phyloP scores from a whole-genome alignment of 805 yeast species.

The Yamadazyma olivae region DNA sequence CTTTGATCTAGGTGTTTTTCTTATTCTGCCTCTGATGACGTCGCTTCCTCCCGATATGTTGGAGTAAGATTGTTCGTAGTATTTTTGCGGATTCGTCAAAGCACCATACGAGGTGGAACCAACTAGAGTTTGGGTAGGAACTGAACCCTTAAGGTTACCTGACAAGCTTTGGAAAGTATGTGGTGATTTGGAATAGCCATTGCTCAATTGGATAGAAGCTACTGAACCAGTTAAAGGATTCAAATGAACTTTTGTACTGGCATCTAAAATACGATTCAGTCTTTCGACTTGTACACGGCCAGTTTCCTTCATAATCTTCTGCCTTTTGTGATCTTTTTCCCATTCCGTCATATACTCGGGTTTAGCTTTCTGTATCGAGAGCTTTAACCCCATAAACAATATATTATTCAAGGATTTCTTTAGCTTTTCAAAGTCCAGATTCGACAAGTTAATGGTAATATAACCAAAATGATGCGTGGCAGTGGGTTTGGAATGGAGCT shows the following conservation, averaged over 20 bases:
- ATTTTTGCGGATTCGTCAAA: slow-evolving; percentile 26
- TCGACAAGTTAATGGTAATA: slow-evolving; percentile 53
- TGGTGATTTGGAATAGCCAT: slow-evolving; percentile 30
- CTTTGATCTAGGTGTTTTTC: slow-evolving; percentile 51
- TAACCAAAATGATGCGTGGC: slow-evolving; percentile 62
- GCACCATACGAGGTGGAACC: slow-evolving; percentile 38
- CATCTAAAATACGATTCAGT: slow-evolving; percentile 42
- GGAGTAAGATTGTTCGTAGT: slow-evolving; percentile 23
- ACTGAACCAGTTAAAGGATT: slow-evolving; percentile 21
- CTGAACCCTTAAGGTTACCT: slow-evolving; percentile 32
- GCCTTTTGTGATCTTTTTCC: slow-evolving; percentile 44
- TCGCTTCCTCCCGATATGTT: slow-evolving; percentile 34
- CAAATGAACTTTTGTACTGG: slow-evolving; percentile 19
- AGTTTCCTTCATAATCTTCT: slow-evolving; percentile 19
- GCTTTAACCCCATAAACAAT: slow-evolving; percentile 68
- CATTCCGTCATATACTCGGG: slow-evolving; percentile 46
- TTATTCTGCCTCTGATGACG: slow-evolving; percentile 55
- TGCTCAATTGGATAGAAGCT: slow-evolving; percentile 13
- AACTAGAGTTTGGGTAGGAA: slow-evolving; percentile 26
- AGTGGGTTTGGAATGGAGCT: slow-evolving; percentile 53
- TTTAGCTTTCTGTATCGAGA: slow-evolving; percentile 62
- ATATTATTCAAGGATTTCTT: slow-evolving; percentile 64
- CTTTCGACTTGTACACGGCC: slow-evolving; percentile 27
- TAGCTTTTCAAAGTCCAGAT: slow-evolving; percentile 46
- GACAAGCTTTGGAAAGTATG: slow-evolving; percentile 31